Evolutionary conservation across 305 asterid species (phyloP).

Genomic region (Fraxinus sp.): DNA sequence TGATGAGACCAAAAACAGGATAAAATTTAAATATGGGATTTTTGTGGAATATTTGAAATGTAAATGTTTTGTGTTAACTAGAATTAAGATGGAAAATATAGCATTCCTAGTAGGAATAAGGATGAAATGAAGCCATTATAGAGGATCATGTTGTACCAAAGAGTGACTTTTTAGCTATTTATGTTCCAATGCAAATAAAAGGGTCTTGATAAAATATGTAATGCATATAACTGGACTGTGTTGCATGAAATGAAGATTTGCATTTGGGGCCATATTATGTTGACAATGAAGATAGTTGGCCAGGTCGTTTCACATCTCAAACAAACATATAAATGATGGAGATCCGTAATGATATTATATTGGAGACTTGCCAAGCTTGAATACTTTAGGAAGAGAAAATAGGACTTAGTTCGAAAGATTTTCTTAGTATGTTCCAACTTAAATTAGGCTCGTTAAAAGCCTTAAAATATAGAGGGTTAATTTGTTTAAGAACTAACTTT

Average conservation of each 20-base stretch:
- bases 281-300: neutral
- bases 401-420: neutral
- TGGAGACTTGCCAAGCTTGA: neutral
- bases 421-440: neutral
- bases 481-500: neutral
- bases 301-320: conserved; percentile 13
- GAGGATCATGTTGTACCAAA: neutral
- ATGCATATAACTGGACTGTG: neutral
- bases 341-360: neutral
- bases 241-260: neutral
- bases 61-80: neutral
- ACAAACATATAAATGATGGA: conserved; percentile 10
- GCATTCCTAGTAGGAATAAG: neutral
- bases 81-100: neutral
- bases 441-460: neutral
- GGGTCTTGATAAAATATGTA: neutral
- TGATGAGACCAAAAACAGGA: neutral
- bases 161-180: neutral
- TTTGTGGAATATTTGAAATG: neutral
- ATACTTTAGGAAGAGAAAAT: neutral
- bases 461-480: neutral
- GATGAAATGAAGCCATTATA: neutral
- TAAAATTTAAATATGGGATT: neutral
- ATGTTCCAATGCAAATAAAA: neutral
- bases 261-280: conserved; percentile 2